Conservation (phyloP, 805 yeast species). For the Metschnikowia similis region DNA sequence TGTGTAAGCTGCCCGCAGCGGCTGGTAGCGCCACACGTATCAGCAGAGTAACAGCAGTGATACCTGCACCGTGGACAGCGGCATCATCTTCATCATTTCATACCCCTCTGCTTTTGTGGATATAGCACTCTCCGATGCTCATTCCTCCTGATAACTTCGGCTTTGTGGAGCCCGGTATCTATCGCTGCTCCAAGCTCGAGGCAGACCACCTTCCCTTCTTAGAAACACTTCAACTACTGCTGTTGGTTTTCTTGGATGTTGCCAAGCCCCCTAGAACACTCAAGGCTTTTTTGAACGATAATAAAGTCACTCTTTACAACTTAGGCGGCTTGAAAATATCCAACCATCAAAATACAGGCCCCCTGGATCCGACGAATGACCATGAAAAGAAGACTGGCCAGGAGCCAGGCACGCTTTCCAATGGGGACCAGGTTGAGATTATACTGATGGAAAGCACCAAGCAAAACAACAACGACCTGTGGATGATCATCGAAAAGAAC, state of each 20-base stretch:
- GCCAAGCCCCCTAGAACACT: slow-evolving; percentile 78
- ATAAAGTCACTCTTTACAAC: slow-evolving; percentile 49
- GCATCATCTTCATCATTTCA: background rate
- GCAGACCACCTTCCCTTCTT: slow-evolving; percentile 74
- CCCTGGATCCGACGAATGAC: slow-evolving; percentile 5
- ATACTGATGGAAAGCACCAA: slow-evolving; percentile 20
- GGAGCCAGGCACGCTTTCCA: slow-evolving; percentile 12
- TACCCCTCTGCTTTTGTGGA: background rate
- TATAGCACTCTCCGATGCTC: slow-evolving; percentile 47
- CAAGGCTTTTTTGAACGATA: slow-evolving; percentile 56
- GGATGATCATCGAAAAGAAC: slow-evolving; percentile 73
- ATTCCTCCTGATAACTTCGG: slow-evolving; percentile 94
- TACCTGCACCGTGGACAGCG: background rate
- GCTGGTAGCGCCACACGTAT: too few species aligned
- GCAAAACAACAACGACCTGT: slow-evolving; percentile 45
- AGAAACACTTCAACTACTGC: slow-evolving; percentile 62
- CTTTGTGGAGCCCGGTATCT: slow-evolving; percentile 78
- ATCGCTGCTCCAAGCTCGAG: slow-evolving; percentile 76
- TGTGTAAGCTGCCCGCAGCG: too few species aligned
- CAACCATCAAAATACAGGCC: slow-evolving; percentile 28
- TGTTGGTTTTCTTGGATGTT: slow-evolving; percentile 74
- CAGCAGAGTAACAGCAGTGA: background rate
- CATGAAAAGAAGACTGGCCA: slow-evolving; percentile 3
- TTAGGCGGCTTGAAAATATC: slow-evolving; percentile 42
- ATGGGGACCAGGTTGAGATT: slow-evolving; percentile 18